Conservation (phyloP, 2,329 filamentous ascomycete genomes). For the Colletotrichum sp. region DNA sequence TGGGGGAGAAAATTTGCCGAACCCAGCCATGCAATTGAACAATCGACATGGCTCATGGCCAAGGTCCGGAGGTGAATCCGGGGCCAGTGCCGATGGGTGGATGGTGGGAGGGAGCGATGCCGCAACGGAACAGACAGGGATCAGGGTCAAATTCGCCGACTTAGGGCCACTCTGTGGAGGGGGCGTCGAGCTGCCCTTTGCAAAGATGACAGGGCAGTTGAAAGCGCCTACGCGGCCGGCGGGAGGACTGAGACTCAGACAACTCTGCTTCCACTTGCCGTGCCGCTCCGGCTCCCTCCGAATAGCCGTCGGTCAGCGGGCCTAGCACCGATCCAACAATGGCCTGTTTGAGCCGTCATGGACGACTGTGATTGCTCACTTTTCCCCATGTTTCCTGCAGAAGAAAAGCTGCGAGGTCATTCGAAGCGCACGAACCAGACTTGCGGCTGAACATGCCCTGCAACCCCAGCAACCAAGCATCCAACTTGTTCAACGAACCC, state of each 20-base stretch:
- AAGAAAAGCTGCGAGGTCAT: neutral
- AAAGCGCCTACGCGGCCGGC: neutral
- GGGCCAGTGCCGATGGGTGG: neutral
- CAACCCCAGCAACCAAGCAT: neutral
- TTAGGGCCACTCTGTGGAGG: neutral
- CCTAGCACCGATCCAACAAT: neutral
- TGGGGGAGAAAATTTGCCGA: neutral
- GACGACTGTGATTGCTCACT: neutral
- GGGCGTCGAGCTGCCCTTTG: slow-evolving; percentile 5
- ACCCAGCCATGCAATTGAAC: neutral
- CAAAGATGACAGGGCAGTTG: neutral
- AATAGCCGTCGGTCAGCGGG: neutral
- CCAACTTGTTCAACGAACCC: neutral
- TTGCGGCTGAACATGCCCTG: slow-evolving; percentile 2
- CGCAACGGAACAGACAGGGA: neutral
- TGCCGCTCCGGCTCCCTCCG: neutral
- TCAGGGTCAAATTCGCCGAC: neutral
- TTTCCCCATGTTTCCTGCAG: neutral
- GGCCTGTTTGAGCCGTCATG: neutral
- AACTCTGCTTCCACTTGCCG: neutral
- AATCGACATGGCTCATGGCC: neutral
- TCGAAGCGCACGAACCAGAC: neutral
- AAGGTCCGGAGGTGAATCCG: neutral
- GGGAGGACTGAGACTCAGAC: neutral
- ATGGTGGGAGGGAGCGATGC: neutral